phyloP scores from a whole-genome alignment of 2,329 filamentous ascomycete genomes.

The Fusarium tupiense region DNA sequence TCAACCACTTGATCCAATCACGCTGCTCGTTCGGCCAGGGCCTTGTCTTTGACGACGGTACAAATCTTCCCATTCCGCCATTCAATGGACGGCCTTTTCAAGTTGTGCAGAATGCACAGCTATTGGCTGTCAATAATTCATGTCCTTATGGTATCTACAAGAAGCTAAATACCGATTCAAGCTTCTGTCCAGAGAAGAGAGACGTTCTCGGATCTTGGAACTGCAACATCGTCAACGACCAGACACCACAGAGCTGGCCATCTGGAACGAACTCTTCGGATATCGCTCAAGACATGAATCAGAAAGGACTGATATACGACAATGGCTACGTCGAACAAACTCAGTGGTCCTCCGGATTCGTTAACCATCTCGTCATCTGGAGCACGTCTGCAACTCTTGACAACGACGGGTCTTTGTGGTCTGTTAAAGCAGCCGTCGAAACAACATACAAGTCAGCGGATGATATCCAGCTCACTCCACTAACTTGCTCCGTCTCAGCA shows the following conservation, averaged over 20 bases:
- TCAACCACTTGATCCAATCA: background rate
- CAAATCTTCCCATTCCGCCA: background rate
- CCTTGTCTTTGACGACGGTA: background rate
- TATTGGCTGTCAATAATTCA: background rate
- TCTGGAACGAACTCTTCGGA: background rate
- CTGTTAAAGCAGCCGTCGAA: background rate
- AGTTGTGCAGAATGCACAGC: background rate
- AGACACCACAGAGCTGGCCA: background rate
- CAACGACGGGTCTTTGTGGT: background rate
- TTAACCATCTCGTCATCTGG: background rate
- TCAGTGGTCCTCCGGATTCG: background rate
- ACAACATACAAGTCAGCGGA: background rate
- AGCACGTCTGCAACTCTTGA: background rate
- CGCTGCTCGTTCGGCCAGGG: background rate
- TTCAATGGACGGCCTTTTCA: background rate
- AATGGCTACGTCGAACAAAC: background rate
- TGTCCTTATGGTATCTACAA: background rate
- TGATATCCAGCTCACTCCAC: background rate
- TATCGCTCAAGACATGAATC: background rate
- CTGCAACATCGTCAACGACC: background rate
- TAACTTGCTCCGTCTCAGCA: background rate
- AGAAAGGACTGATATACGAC: background rate
- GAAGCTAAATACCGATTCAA: background rate
- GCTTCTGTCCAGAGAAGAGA: background rate
- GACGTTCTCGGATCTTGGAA: background rate